Base-by-base conservation (phyloP, 2,329 filamentous ascomycete genomes). In the Talaromyces sp. region DNA sequence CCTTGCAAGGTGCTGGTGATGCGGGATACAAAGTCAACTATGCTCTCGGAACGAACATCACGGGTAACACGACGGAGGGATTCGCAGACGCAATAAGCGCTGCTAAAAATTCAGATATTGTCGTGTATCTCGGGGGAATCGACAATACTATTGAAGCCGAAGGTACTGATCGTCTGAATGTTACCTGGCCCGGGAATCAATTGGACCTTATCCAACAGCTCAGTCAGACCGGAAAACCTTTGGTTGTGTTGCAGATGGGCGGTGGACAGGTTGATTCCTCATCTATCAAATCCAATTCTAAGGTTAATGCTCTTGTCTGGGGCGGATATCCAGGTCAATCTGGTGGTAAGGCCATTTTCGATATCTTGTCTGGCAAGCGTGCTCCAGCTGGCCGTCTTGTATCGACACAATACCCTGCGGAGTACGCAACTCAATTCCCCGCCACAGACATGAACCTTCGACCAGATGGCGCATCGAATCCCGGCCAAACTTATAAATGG, bases 1-100 rank as follows among this genome's bases (percentile, higher is more conserved):
- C 86, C 0, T 75, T 86, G 0, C 81, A 80, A 35, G 85, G 86
- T 11, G 81, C 85, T 9, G 71, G 82, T 43, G 73, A 80, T 25
- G 78, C 82, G 3, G 79, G 79, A 1, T 74, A 83, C 33, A 76
- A 79, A 0, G 80, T 83, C 25, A 78, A 78, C 67, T 83, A 83
- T 65, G 82, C 79, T 1, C 65, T 73, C 6, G 80, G 78, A 4
- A 79, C 77, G 4, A 72, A 70, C 43, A 73, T 76, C 13, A 70
- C 69, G 8, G 71, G 73, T 0, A 67, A 71, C 7, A 69, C 71
- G 2, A 78, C 75, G 0, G 65, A 68, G 2, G 71, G 70, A 1
- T 78, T 80, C 57, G 68, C 72, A 15, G 70, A 70, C 6, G 77
- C 78, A 1, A 56, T 81, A 7, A 61, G 63, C 5, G 77, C 74